Evolutionary conservation across 257 asterid species (phyloP), one percentile per base, ranked within the genome.

Genomic region (Rhazya stricta): DNA sequence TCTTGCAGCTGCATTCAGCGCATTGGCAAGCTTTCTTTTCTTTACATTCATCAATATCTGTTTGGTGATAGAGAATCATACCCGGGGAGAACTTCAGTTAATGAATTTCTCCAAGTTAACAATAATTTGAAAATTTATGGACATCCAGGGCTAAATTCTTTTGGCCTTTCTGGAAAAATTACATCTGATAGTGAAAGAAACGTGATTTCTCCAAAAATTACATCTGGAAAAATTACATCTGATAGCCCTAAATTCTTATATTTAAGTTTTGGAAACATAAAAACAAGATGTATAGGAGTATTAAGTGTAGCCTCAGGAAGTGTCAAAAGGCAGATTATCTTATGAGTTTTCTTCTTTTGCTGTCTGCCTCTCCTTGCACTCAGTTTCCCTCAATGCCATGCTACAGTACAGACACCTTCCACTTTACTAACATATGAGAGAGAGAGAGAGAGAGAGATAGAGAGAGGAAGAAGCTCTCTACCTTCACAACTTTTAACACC

Each of bases 21-120:
- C 98, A 92, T 65, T 88, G 97, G 51, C 98, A 92, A 42, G 93
- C 98, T 80, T 84, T 90, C 87, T 82, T 92, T 65, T 88, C 96
- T 86, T 86, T 83, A 39, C 98, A 92, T 83, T 92, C 98, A 79
- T 92, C 84, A 41, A 92, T 73, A 85, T 92, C 97, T 91, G 86
- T 65, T 54, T 1, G 48, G 53, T 53, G 3, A 72, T 63, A 72
- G 65, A 53, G 79, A 46, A 74, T 32, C 34, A 80, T 30, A 21
- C 3, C 74, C 68, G 23, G 71, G 48, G 46, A 78, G 57, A 69
- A 27, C 67, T 32, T 69, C 62, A 76, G 37, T 74, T 6, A n/a
- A 43, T n/a, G 21, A 66, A 72, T 51, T 25, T 50, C 66, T 34
- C 72, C 57, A 48, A 19, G 53, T 61, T 42, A 32, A 19, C 7